Evolutionary conservation across 202 grass and related monocot genomes (phyloP), one percentile per base, ranked within the genome.

Genomic region (Panicum hallii): DNA sequence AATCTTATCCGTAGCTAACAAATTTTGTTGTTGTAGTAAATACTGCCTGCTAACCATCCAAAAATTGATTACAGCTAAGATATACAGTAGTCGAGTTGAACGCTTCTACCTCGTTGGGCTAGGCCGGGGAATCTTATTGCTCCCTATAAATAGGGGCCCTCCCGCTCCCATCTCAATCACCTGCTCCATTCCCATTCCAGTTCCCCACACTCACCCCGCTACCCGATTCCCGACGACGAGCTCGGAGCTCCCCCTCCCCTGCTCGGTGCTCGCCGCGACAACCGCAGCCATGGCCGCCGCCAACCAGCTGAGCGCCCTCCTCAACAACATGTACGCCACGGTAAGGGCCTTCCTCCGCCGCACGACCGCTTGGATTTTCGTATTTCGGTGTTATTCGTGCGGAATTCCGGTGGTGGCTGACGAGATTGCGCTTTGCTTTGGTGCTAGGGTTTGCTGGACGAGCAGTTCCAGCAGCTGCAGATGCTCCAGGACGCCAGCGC

Each of bases 391-490:
- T 7, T 75, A 69, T 86, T 28, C 9, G 1, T 14, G 70, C 5
- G 20, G 77, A 75, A 43, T 73, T 81, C 34, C 43, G 46, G 53
- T 15, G 26, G 28, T 49, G 76, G 34, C 32, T 64, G 48, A 47
- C 0, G 30, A 50, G 60, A 23, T 36, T 91, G 46, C 63, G 3
- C 6, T 57, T 15, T 76, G 1, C 2, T 36, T 16, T 40, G 9
- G 26, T 85, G 61, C 11, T 83, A 97, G 94, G 94, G 88, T 65
- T 88, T 91, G 77, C 50, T 97, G 72, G 87, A 92, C 43, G 85
- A 86, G 6, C 88, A 94, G 47, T 97, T 94, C 34, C 69, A 77
- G 47, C 78, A 91, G 84, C 70, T 94, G 12, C 78, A 86, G 75
- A 58, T 54, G 20, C 81, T 94, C 9, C 68, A 82, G 65, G 86